phyloP scores from a whole-genome alignment of 2,329 filamentous ascomycete species.

The Fusarium pseudoanthophilum region DNA sequence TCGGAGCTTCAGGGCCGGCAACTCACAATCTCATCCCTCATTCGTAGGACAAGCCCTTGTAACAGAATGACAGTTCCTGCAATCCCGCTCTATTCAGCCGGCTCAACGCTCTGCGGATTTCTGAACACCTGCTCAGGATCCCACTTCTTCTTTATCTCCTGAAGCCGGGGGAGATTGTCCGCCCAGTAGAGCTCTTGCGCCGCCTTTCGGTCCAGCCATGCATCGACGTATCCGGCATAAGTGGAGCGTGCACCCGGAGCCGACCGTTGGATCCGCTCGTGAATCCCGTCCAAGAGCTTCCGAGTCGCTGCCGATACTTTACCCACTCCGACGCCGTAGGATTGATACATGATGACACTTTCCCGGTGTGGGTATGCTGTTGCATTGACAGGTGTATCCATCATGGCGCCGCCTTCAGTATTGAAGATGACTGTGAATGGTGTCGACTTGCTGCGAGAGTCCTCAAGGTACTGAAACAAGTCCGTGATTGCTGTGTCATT shows the following conservation, averaged over 20 bases:
- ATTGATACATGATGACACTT: constrained; percentile 71
- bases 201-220: constrained; percentile 52
- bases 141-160: constrained; percentile 49
- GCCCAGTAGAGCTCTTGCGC: constrained; percentile 54
- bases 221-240: constrained; percentile 73
- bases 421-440: constrained; percentile 73
- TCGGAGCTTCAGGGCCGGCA: constrained; percentile 16
- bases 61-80: background rate
- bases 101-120: constrained; percentile 50
- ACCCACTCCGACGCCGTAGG: constrained; percentile 65
- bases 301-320: constrained; percentile 58
- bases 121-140: constrained; percentile 54
- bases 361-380: constrained; percentile 73
- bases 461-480: constrained; percentile 65
- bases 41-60: background rate
- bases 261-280: constrained; percentile 52
- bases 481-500: constrained; percentile 56
- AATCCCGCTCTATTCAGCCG: constrained; percentile 51
- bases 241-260: constrained; percentile 55
- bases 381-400: constrained; percentile 63
- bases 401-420: constrained; percentile 68
- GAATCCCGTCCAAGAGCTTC: constrained; percentile 63
- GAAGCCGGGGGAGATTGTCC: constrained; percentile 47
- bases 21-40: background rate
- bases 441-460: constrained; percentile 59